phyloP scores from a whole-genome alignment of 148 eudicot genomes.

The Bassia scoparia region DNA sequence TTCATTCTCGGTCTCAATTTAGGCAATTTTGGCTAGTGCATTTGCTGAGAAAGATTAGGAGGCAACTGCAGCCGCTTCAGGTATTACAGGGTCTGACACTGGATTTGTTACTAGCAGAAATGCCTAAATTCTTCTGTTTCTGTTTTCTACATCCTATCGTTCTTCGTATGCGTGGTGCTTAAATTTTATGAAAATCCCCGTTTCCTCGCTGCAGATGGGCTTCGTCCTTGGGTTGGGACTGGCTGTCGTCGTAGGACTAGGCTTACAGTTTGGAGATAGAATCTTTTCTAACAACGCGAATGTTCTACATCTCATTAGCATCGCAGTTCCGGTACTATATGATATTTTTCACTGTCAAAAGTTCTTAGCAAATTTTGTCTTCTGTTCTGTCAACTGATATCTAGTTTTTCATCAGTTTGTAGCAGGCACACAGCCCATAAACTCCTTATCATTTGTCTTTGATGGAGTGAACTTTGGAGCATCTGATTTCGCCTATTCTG shows the following conservation, averaged over 20 bases:
- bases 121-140: not conserved
- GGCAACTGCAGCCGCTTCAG: conserved; percentile 68
- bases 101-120: too few species aligned
- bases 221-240: conserved; percentile 76
- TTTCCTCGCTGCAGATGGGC: conserved; percentile 65
- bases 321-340: conserved; percentile 76
- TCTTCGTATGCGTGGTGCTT: not conserved
- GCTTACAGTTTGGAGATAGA: conserved; percentile 69
- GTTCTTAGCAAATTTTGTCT: not conserved
- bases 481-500: conserved; percentile 80
- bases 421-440: conserved; percentile 79
- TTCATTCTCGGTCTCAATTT: not conserved
- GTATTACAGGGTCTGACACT: conserved; percentile 68
- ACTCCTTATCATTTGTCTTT: conserved; percentile 69
- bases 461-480: conserved; percentile 90
- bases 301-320: conserved; percentile 54
- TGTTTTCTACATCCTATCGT: too few species aligned
- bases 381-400: not conserved
- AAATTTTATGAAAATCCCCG: not conserved
- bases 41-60: conserved; percentile 90
- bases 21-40: conserved; percentile 95
- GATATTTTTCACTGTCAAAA: not conserved
- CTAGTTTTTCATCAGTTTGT: conserved; percentile 42
- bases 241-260: conserved; percentile 69
- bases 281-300: conserved; percentile 63